Evolutionary conservation across 129 eudicot species (phyloP), one percentile per base, ranked within the genome.

Genomic region (Flaveria robusta): DNA sequence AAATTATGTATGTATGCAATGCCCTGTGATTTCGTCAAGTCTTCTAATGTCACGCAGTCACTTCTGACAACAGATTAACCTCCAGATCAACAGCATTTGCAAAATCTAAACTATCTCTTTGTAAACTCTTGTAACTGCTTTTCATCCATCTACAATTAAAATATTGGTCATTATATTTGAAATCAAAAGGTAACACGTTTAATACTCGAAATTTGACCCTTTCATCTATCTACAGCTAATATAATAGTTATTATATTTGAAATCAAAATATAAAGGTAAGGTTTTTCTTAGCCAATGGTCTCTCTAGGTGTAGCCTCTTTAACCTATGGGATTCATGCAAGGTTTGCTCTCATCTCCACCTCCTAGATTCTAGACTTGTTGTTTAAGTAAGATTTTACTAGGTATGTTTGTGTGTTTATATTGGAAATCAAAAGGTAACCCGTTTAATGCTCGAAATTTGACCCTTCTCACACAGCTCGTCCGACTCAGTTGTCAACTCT

Each of bases 71-170:
- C 1, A 56, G 29, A 56, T 22, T 56, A 56, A 56, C 16, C 68
- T 59, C 66, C 68, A 18, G 50, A 66, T 37, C 71, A 37, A 18
- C 26, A n/a, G 71, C 71, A 34, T 66, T 37, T n/a, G 50, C 71
- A 66, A 66, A 66, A 66, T n/a, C 39, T n/a, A n/a, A n/a, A n/a
- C n/a, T n/a, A n/a, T n/a, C n/a, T n/a, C n/a, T n/a, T 66, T 37
- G 14, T 7, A 65, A 34, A 31, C 7, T 62, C 45, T 27, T 34
- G 70, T 66, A 34, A 66, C 70, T 0, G 2, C 29, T 15, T 66
- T 66, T 63, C 23, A 34, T 31, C 71, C 16, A 66, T 66, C 71
- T 66, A 39, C 51, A 66, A 39, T 37, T 22, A 66, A 66, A 66
- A 65, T 20, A 66, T 37, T 18, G 47, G 50, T 66, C 70, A 66